These are phyloP conservation scores for Cornus florida DNA, from an alignment of 148 eudicot species.

Conservation along the genomic window DNA sequence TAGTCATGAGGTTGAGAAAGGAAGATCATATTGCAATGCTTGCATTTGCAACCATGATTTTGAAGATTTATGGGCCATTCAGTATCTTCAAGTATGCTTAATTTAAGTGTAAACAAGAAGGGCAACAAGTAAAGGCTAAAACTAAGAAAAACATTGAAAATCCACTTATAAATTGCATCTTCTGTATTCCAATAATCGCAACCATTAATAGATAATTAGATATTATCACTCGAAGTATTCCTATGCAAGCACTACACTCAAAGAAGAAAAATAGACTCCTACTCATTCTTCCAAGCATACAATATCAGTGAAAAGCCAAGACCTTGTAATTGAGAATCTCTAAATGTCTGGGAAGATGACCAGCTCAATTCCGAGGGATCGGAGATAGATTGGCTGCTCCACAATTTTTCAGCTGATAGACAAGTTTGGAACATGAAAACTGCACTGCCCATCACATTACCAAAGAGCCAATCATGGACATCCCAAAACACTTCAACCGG, in stretches of 20 bases:
- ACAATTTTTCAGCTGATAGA: conserved; percentile 9
- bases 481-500: conserved; percentile 37
- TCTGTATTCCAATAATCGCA: not conserved
- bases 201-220: not conserved
- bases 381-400: not conserved
- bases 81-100: not conserved
- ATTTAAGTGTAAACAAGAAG: not conserved
- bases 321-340: conserved; percentile 12
- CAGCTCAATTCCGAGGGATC: conserved; percentile 7
- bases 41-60: not conserved
- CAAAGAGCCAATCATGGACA: conserved; percentile 30
- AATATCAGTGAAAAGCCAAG: conserved; percentile 27
- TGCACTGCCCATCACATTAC: conserved; percentile 6
- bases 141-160: not conserved
- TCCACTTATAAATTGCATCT: not conserved
- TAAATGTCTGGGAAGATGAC: conserved; percentile 2
- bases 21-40: not conserved
- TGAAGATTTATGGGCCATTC: not conserved
- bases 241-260: not conserved
- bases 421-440: conserved; percentile 26
- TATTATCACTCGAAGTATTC: not conserved
- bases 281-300: conserved; percentile 38
- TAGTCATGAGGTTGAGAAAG: not conserved
- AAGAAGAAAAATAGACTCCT: not conserved
- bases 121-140: not conserved